A percentile compares a stretch with the other conserved stretches of the same genome.
phyloP scores from a whole-genome alignment of 257 asterid genomes.

The Solanum lycopersicoides region DNA sequence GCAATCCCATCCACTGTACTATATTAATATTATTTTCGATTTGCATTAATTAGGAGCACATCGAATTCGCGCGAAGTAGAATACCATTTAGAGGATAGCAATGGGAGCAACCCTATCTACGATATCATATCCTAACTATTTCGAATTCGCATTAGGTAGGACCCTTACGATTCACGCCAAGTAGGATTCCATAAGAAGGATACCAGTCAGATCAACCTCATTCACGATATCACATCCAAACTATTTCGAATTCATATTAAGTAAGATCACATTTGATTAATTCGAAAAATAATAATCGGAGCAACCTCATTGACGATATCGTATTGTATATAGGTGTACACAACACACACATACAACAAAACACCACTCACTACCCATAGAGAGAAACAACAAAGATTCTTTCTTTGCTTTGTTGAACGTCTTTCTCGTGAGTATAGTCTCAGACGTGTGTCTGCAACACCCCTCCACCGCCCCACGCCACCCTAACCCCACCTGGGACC shows the following conservation, averaged over 20 bases:
- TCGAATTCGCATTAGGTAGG: fast-evolving
- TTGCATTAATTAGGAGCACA: background rate
- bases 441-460: background rate
- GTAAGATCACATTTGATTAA: too few relatives aligned
- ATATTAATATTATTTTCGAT: too few relatives aligned
- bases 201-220: too few relatives aligned
- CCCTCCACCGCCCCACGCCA: background rate
- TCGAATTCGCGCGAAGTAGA: fast-evolving
- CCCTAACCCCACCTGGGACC: background rate
- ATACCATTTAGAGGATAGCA: background rate
- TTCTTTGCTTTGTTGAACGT: background rate
- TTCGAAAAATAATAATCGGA: too few relatives aligned
- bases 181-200: fast-evolving
- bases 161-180: too few relatives aligned
- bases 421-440: background rate
- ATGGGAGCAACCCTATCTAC: background rate
- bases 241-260: too few relatives aligned
- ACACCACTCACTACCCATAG: background rate
- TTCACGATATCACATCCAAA: fast-evolving
- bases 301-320: background rate
- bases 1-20: background rate
- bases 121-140: too few relatives aligned
- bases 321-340: fast-evolving
- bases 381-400: background rate
- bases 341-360: background rate